phyloP scores from a whole-genome alignment of 2,329 filamentous ascomycete genomes.

The Fusarium sp. region DNA sequence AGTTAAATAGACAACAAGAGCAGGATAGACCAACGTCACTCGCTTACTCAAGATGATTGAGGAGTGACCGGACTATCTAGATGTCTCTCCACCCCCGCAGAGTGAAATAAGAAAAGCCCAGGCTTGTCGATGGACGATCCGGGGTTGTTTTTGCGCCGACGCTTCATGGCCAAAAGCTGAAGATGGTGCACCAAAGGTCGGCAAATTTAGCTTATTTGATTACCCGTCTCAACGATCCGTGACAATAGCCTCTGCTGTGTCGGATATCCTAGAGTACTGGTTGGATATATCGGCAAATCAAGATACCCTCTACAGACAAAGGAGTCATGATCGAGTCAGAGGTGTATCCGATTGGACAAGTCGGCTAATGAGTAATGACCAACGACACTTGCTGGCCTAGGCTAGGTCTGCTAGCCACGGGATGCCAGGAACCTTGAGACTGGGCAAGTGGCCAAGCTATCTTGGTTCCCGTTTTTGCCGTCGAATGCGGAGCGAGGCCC shows the following conservation, averaged over 20 bases:
- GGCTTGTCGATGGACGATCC: conserved; percentile 1
- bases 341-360: conserved; percentile 22
- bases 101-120: not conserved
- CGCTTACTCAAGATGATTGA: not conserved
- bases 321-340: not conserved
- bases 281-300: conserved; percentile 33
- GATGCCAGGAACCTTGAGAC: not conserved
- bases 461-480: not conserved
- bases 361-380: conserved; percentile 24
- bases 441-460: not conserved
- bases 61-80: not conserved
- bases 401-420: no score
- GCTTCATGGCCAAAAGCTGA: not conserved
- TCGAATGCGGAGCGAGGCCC: not conserved
- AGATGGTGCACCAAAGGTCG: not conserved
- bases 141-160: conserved; percentile 5
- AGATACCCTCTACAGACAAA: not conserved
- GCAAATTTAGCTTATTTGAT: not conserved
- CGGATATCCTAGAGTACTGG: conserved; percentile 1
- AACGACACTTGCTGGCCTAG: no score
- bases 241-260: not conserved
- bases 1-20: conserved; percentile 13
- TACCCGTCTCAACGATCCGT: conserved; percentile 18
- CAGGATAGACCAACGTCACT: conserved; percentile 1
- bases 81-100: conserved; percentile 26